These are phyloP conservation scores for Datura wrightii DNA, from an alignment of 257 asterid species.

Conservation along the genomic window DNA sequence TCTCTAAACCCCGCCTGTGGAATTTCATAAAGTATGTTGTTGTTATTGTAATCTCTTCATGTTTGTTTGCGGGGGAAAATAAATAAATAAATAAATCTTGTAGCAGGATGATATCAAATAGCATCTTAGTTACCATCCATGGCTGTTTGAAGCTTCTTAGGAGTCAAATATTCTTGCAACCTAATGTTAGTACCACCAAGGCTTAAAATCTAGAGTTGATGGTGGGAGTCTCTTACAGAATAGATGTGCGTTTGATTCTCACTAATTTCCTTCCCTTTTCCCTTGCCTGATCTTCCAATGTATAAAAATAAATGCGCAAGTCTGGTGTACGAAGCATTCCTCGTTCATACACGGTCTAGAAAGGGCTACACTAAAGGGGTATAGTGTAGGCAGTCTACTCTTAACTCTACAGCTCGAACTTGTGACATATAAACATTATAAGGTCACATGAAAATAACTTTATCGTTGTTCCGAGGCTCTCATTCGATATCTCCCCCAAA, in stretches of 20 bases:
- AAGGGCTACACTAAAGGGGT: neutral
- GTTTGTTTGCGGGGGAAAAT: neutral
- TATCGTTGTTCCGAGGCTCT: neutral
- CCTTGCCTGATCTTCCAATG: neutral
- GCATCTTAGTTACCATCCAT: neutral
- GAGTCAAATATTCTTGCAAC: neutral
- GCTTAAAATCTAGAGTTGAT: neutral
- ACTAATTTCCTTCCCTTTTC: neutral
- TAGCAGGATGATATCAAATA: neutral
- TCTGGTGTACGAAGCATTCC: neutral
- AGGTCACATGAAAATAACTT: neutral
- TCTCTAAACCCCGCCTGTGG: too few species aligned
- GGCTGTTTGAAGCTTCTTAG: neutral
- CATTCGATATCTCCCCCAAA: neutral
- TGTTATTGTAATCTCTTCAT: too few species aligned
- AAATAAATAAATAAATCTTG: neutral
- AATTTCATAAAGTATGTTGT: too few species aligned
- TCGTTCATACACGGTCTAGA: neutral
- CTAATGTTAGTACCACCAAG: neutral
- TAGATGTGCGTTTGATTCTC: neutral
- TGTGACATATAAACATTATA: neutral
- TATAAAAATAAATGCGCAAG: neutral
- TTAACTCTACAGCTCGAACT: neutral
- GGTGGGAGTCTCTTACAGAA: neutral
- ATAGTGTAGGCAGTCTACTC: neutral